Evolutionary conservation across 257 asterid genomes (phyloP), one percentile per base, ranked within the genome.

Genomic region (Penstemon barbatus): DNA sequence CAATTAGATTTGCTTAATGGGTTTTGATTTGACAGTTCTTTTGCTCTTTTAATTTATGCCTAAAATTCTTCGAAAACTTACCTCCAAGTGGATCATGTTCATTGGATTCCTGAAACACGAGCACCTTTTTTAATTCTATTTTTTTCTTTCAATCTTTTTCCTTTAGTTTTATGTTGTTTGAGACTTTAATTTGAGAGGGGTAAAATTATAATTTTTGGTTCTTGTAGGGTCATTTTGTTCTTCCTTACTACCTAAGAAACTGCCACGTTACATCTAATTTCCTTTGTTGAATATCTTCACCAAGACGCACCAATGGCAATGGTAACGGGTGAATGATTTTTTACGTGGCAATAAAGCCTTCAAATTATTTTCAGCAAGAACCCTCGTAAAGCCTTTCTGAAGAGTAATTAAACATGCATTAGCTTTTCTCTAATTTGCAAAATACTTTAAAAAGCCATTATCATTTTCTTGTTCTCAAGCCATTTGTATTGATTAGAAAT

Each of bases 231-330:
- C 69, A 37, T 6, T 54, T 59, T 64, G 43, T 66, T 75, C 60
- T 87, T 80, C 74, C 95, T 88, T 88, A 57, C 77, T 33, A 69
- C 64, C 87, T 75, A 88, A 85, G 95, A 82, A 85, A 84, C 1
- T 69, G 78, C 75, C 85, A 69, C 73, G 75, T 77, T 44, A 51
- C 74, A 13, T 45, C 51, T n/a, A 59, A 18, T 72, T 51, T 40
- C 60, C 39, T 52, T 5, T 48, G 59, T 56, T 43, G 44, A 25
- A 48, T 66, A 36, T 59, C 67, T 69, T 58, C 42, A 25, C 62
- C 50, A 4, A 9, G 36, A 8, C 66, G 67, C 82, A 71, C 71
- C 78, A 74, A 38, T 7, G 45, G 3, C 78, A 74, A 38, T 7
- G 45, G 3, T 63, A 6, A 42, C 13, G 51, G 25, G 38, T 19